A percentile compares a stretch with the other conserved stretches of the same genome.
phyloP scores from a whole-genome alignment of 768 basidiomycete genomes.

The Rhodotorula toruloides region DNA sequence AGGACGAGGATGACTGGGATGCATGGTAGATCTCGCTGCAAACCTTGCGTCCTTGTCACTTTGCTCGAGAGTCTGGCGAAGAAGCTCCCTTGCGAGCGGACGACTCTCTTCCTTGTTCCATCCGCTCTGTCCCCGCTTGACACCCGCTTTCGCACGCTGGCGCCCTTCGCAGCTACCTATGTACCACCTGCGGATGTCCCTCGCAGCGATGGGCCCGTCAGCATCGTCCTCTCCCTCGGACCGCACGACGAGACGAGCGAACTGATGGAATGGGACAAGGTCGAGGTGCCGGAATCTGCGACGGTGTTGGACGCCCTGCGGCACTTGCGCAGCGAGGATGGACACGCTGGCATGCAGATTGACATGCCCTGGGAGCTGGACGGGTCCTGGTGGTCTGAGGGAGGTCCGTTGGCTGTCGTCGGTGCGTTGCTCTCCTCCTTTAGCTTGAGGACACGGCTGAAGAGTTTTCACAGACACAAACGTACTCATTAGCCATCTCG shows the following conservation, averaged over 20 bases:
- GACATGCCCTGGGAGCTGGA: constrained; percentile 29
- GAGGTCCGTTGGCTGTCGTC: constrained; percentile 4
- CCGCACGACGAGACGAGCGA: not conserved
- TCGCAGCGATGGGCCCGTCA: not conserved
- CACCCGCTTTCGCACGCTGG: not conserved
- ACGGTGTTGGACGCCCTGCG: constrained; percentile 12
- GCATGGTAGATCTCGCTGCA: not conserved
- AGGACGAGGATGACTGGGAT: constrained; percentile 2
- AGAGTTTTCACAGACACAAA: constrained; percentile 17
- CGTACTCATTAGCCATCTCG: constrained; percentile 29
- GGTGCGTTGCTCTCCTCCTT: not conserved
- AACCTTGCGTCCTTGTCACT: not conserved
- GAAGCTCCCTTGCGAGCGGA: not conserved
- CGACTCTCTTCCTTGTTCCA: not conserved
- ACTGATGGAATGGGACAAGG: constrained; percentile 20
- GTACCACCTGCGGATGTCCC: not conserved
- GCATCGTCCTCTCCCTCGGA: constrained; percentile 6
- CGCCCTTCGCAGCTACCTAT: constrained; percentile 22
- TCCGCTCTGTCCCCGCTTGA: not conserved
- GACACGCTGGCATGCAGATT: not conserved
- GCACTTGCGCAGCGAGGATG: not conserved
- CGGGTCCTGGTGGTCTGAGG: not conserved
- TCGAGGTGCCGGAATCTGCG: not conserved
- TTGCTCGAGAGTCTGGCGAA: not conserved
- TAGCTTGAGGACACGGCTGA: not conserved